These are phyloP conservation scores for Quercus bicolor DNA, from an alignment of 306 rosid genomes.

Conservation along the genomic window DNA sequence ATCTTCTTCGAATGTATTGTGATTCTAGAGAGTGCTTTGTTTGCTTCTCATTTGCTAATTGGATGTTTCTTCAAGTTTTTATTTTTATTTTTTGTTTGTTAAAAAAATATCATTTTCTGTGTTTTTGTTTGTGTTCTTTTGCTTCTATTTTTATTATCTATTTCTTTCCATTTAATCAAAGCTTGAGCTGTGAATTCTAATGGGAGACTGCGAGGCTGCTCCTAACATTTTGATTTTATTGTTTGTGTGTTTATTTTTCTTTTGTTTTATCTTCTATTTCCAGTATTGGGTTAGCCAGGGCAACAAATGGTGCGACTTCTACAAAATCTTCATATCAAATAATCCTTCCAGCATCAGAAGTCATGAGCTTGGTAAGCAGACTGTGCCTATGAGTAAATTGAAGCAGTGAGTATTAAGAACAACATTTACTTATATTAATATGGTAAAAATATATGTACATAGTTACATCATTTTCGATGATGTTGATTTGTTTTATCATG, in stretches of 20 bases:
- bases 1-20: too few relatives aligned
- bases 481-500: not conserved
- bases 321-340: slow-evolving; percentile 84
- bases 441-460: not conserved
- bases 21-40: too few relatives aligned
- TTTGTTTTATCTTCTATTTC: slow-evolving; percentile 6
- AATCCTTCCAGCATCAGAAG: slow-evolving; percentile 79
- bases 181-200: not conserved
- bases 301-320: slow-evolving; percentile 95
- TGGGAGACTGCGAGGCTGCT: not conserved
- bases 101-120: too few relatives aligned
- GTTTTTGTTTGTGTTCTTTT: too few relatives aligned
- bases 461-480: too few relatives aligned
- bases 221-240: not conserved
- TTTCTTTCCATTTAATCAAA: not conserved
- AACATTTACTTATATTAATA: not conserved
- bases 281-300: slow-evolving; percentile 99
- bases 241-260: not conserved
- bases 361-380: slow-evolving; percentile 87
- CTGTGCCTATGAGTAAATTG: slow-evolving; percentile 66
- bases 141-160: not conserved
- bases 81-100: not conserved
- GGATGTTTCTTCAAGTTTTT: not conserved
- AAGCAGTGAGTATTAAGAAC: slow-evolving; percentile 56
- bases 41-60: not conserved